Evolutionary conservation across 1,284 basidiomycete genomes (phyloP), one percentile per base, ranked within the genome.

Genomic region (Anthracocystis walkeri): DNA sequence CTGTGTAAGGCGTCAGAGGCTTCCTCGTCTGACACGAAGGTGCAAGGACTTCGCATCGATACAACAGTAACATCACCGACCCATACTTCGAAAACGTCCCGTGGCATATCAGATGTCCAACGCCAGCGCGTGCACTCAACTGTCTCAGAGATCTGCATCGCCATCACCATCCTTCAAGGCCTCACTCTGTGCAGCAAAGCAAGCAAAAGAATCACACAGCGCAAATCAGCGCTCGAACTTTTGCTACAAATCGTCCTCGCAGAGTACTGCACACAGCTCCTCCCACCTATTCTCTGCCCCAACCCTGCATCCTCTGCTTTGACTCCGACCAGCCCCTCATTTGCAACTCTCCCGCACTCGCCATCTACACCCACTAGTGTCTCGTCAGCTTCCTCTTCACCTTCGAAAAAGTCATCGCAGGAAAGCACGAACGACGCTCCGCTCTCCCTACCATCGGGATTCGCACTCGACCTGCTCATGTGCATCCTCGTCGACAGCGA

Each of bases 391-490:
- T 44, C 53, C 27, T 33, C 38, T 1, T 45, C 29, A n/a, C 29
- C 53, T 1, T 55, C 54, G 2, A 56, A 56, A 38, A 54, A 52
- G 42, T 2, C 44, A 1, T 8, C 50, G 1, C 12, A 62, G 1
- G 29, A 51, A 20, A 5, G 41, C 3, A 35, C 50, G 2, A 25
- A 29, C 18, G 69, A 72, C 16, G 57, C 61, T 2, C 65, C 64
- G 11, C 63, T 71, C 21, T 58, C 61, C 3, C 46, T 72, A 7
- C 74, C 74, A 0, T 76, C 74, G 1, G 65, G 69, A 0, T 76
- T 76, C 35, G 74, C 74, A 10, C 57, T 76, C 18, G 68, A 72
- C 35, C 59, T 72, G 42, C 62, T 76, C 53, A 76, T 76, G 74
- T 76, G 74, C 46, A 50, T 76, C 31, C 63, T 76, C 14, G 74